Evolutionary conservation across 2,329 filamentous ascomycete species (phyloP), one percentile per base, ranked within the genome.

Genomic region (Paecilomyces variotii): DNA sequence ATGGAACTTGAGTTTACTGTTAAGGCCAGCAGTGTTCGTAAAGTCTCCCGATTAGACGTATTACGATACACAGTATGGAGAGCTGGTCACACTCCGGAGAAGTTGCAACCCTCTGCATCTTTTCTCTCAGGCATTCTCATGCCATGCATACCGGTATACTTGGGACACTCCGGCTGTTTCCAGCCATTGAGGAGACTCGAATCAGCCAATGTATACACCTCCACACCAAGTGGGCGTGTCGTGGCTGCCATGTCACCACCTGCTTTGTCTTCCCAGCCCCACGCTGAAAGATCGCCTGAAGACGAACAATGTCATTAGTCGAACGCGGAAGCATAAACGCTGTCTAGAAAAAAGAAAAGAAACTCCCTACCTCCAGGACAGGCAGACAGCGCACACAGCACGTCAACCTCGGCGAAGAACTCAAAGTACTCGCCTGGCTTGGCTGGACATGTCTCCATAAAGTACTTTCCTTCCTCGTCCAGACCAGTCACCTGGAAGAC

Each of bases 401-500:
- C 73, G 69, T 92, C 87, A 66, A 89, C 84, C 77, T 94, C 90
- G 0, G 90, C 89, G 60, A 94, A 84, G 68, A 94, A 91, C 72
- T 91, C 88, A 58, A 93, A 83, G 58, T 81, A 85, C 59, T 80
- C 78, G 26, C 75, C 76, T 26, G 70, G 60, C 59, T 74, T 76
- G 3, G 79, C 78, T 4, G 79, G 79, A 28, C 72, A 79, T 7
- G 79, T 72, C 55, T 78, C 75, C 78, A 95, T 95, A 61, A 90
- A 92, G 64, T 92, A 93, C 56, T 85, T 82, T 0, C 88, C 89
- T 60, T 87, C 68, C 56, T 82, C 78, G 66, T 94, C 87, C 53
- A 94, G 70, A 0, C 90, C 89, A 0, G 90, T 94, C 5, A 92
- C 89, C 71, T 95, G 90, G 69, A 95, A 94, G 2, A 95, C 79